Evolutionary conservation across 192 early-diverging fungal species (phyloP).

Genomic region (Jimgerdemannia flammicorona): DNA sequence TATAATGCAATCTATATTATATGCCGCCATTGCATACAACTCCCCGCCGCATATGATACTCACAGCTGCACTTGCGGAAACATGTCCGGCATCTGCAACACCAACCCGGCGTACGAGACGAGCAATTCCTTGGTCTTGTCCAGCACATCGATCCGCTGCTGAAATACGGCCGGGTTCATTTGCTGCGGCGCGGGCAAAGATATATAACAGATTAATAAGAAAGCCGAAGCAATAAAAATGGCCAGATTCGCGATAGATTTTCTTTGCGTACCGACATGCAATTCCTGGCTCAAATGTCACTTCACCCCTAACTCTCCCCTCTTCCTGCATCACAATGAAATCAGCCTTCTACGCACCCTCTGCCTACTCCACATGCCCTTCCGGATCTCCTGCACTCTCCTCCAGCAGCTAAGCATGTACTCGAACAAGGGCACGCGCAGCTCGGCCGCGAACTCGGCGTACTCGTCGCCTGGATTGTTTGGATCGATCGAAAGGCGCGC

Average conservation of each 20-base stretch:
- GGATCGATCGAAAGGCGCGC: conserved; percentile 64
- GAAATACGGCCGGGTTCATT: conserved; percentile 49
- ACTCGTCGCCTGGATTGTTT: conserved; percentile 23
- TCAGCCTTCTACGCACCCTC: conserved; percentile 28
- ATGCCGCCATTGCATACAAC: not conserved
- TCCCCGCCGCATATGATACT: conserved; percentile 8
- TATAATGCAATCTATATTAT: not conserved
- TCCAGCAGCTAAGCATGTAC: conserved; percentile 68
- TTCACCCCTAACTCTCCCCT: not conserved
- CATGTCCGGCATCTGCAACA: conserved; percentile 85
- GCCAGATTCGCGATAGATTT: conserved; percentile 5
- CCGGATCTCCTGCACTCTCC: conserved; percentile 41
- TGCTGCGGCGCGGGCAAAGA: conserved; percentile 22
- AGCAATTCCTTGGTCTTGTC: conserved; percentile 56
- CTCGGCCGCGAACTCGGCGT: conserved; percentile 31
- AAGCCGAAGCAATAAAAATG: not conserved
- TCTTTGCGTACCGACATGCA: not conserved
- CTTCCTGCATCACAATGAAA: not conserved
- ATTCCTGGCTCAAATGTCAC: not conserved
- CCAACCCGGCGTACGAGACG: conserved; percentile 80
- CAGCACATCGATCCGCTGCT: conserved; percentile 58
- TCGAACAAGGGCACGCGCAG: conserved; percentile 43
- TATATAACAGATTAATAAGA: not conserved
- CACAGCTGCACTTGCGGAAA: conserved; percentile 71
- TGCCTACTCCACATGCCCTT: conserved; percentile 46